Conservation (phyloP, 176 grass and related monocot species). For the Lolium rigidum region DNA sequence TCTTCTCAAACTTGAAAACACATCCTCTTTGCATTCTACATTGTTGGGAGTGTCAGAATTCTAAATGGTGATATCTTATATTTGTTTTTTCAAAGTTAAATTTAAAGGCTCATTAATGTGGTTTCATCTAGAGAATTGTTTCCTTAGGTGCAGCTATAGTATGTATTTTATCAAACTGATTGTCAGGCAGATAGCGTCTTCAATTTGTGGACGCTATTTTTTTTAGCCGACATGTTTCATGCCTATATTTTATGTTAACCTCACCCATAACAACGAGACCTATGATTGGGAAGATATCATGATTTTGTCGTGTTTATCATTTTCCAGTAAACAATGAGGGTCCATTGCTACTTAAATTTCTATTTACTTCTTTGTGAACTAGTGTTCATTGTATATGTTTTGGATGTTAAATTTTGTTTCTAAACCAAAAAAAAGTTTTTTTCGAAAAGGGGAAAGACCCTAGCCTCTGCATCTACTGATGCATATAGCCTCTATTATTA, state of each 20-base stretch:
- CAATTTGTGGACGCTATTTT: background rate
- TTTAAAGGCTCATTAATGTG: background rate
- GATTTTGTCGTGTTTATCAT: background rate
- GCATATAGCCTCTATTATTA: too few relatives aligned
- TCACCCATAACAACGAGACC: background rate
- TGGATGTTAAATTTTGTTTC: background rate
- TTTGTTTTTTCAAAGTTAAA: background rate
- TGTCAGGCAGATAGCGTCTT: background rate
- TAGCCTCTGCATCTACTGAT: too few relatives aligned
- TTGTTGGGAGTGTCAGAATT: background rate
- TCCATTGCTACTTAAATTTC: background rate
- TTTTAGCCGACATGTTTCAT: background rate
- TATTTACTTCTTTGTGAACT: background rate
- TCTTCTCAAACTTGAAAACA: background rate
- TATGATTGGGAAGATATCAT: background rate
- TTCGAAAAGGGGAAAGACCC: too few relatives aligned
- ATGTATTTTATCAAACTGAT: too few relatives aligned
- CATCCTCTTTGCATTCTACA: constrained; percentile 2
- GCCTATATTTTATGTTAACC: background rate
- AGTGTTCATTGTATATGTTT: background rate
- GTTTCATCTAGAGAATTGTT: background rate
- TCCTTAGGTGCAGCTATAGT: background rate
- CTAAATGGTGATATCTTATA: background rate
- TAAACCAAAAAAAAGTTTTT: background rate
- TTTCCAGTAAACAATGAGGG: background rate